A percentile compares a stretch with the other conserved stretches of the same genome.
Conservation (phyloP, 2,329 filamentous ascomycete species). For the Fusarium sp. region DNA sequence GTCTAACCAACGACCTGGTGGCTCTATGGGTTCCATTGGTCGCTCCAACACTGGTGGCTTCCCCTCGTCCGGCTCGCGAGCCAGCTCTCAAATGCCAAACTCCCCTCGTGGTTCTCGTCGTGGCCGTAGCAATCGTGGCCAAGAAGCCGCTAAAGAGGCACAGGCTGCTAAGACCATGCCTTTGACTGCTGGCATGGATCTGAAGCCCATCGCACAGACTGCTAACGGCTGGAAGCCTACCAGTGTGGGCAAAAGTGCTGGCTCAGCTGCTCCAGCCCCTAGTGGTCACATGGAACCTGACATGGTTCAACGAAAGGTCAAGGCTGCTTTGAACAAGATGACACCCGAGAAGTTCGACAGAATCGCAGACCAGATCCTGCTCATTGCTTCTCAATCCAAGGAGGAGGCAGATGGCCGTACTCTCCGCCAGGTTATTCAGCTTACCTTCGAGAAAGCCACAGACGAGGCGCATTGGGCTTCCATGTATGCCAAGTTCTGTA, state of each 20-base stretch:
- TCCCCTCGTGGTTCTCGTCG: constrained; percentile 75
- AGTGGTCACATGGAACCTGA: constrained; percentile 80
- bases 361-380: constrained; percentile 91
- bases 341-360: constrained; percentile 98
- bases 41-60: constrained; percentile 60
- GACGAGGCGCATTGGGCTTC: constrained; percentile 98
- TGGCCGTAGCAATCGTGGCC: constrained; percentile 56
- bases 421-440: constrained; percentile 95
- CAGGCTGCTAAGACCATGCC: constrained; percentile 89
- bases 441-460: constrained; percentile 98
- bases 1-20: constrained; percentile 57
- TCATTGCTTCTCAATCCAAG: constrained; percentile 94
- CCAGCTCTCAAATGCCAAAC: constrained; percentile 69
- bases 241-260: constrained; percentile 65
- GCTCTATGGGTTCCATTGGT: constrained; percentile 55
- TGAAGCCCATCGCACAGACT: constrained; percentile 82
- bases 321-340: constrained; percentile 99
- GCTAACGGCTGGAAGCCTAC: constrained; percentile 89
- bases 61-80: constrained; percentile 70
- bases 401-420: constrained; percentile 94
- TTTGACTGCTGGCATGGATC: constrained; percentile 82
- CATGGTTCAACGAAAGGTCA: constrained; percentile 98
- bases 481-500: constrained; percentile 99
- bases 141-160: constrained; percentile 67
- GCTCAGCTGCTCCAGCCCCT: constrained; percentile 57